Percentiles rank a stretch among this genome's conserved stretches.
Conservation (phyloP, 192 early-diverging fungal genomes). For the Gryganskiella cystojenkinii region DNA sequence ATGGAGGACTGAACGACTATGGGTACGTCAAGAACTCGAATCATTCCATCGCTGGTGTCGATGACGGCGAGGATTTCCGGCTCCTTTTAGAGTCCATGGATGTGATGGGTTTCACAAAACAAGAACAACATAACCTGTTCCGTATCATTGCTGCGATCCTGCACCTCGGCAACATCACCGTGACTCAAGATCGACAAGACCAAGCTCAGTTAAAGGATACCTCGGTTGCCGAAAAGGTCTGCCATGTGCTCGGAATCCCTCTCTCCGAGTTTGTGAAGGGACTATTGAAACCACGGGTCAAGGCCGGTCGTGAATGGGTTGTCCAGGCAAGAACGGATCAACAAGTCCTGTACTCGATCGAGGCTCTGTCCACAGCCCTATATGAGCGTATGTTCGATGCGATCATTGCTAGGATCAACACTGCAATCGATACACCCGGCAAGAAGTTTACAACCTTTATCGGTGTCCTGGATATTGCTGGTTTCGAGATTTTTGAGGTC, state of each 20-base stretch:
- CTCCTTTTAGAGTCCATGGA: slow-evolving; percentile 80
- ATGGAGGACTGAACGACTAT: slow-evolving; percentile 82
- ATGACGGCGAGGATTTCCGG: slow-evolving; percentile 87
- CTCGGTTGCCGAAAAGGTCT: slow-evolving; percentile 85
- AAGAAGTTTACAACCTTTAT: slow-evolving; percentile 87
- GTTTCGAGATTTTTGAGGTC: slow-evolving; percentile 98
- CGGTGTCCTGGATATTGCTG: slow-evolving; percentile 98
- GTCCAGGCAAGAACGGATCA: slow-evolving; percentile 86
- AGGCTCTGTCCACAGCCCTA: slow-evolving; percentile 89
- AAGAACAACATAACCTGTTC: slow-evolving; percentile 87
- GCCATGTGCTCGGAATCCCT: slow-evolving; percentile 93
- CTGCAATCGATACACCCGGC: slow-evolving; percentile 71
- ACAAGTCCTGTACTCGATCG: slow-evolving; percentile 90
- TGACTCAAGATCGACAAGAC: slow-evolving; percentile 83
- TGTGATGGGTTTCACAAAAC: slow-evolving; percentile 80
- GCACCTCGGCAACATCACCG: slow-evolving; percentile 93
- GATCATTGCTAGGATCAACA: slow-evolving; percentile 91
- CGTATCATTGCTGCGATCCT: slow-evolving; percentile 87
- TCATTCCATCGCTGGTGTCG: slow-evolving; percentile 92
- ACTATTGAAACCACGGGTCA: slow-evolving; percentile 89
- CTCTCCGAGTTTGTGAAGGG: slow-evolving; percentile 88
- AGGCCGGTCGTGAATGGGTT: slow-evolving; percentile 97
- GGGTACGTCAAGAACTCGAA: slow-evolving; percentile 85
- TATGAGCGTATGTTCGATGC: slow-evolving; percentile 98
- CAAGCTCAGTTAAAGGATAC: slow-evolving; percentile 86